Percentiles rank a stretch among this genome's conserved stretches.
phyloP scores from a whole-genome alignment of 306 rosid genomes.

The Pterocarpus macrocarpus region DNA sequence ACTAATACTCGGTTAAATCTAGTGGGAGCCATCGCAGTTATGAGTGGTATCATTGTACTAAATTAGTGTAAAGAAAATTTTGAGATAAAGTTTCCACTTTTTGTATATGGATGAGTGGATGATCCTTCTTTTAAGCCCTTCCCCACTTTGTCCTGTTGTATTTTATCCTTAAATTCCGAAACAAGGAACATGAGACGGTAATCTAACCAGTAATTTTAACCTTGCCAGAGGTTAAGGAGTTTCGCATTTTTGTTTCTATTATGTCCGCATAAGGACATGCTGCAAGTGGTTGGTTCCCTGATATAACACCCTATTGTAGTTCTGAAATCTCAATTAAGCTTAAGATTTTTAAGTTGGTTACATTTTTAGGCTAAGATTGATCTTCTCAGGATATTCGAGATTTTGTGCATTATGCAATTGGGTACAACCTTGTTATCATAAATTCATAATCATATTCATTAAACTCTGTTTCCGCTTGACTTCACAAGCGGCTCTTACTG shows the following conservation, averaged over 20 bases:
- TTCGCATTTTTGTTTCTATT: background rate
- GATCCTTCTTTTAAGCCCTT: background rate
- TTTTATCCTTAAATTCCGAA: conserved; percentile 6
- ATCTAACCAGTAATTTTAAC: conserved; percentile 18
- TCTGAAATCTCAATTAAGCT: background rate
- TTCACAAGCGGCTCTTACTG: background rate
- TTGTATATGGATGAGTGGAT: conserved; percentile 48
- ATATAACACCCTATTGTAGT: background rate
- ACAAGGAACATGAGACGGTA: conserved; percentile 19
- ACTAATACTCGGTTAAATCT: conserved; percentile 44
- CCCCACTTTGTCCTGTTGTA: background rate
- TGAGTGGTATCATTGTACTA: conserved; percentile 55
- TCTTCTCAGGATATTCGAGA: background rate
- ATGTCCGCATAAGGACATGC: background rate
- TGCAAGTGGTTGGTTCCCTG: conserved; percentile 19
- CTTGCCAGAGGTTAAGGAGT: conserved; percentile 8
- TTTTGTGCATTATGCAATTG: background rate
- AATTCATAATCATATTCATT: background rate
- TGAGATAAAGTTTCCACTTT: conserved; percentile 44
- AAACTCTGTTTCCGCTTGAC: background rate
- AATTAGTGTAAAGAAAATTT: conserved; percentile 65
- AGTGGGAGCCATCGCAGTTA: conserved; percentile 46
- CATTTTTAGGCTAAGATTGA: background rate
- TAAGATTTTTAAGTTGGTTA: background rate
- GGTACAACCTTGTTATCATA: background rate